Conservation (phyloP, 2,329 filamentous ascomycete species). For the Chrysosporium queenslandicum region DNA sequence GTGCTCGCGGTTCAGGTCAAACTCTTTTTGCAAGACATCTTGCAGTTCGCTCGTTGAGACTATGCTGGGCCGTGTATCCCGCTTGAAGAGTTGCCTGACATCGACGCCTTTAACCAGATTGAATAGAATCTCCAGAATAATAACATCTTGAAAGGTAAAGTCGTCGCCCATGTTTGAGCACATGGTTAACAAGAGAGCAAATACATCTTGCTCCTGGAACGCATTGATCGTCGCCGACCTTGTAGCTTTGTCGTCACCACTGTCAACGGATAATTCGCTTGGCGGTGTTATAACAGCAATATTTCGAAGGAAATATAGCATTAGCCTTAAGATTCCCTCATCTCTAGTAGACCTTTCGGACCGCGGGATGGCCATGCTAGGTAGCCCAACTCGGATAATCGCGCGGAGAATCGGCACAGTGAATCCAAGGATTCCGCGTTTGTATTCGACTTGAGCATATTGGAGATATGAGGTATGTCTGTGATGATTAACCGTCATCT, state of each 20-base stretch:
- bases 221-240: slow-evolving; percentile 79
- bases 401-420: slow-evolving; percentile 68
- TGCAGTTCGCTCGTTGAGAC: slow-evolving; percentile 64
- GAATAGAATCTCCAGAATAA: slow-evolving; percentile 86
- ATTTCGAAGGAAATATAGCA: slow-evolving; percentile 83
- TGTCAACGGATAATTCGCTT: slow-evolving; percentile 61
- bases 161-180: slow-evolving; percentile 91
- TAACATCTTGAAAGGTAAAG: slow-evolving; percentile 77
- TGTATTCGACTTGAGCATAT: slow-evolving; percentile 80
- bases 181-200: slow-evolving; percentile 72
- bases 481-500: slow-evolving; percentile 87
- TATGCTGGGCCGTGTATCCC: slow-evolving; percentile 59
- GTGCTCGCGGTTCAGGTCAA: slow-evolving; percentile 67
- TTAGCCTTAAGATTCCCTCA: slow-evolving; percentile 82
- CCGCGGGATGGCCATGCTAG: slow-evolving; percentile 69
- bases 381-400: slow-evolving; percentile 68
- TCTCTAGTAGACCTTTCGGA: slow-evolving; percentile 69
- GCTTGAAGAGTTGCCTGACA: slow-evolving; percentile 73
- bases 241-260: slow-evolving; percentile 82
- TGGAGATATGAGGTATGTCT: slow-evolving; percentile 83
- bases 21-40: slow-evolving; percentile 68
- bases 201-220: slow-evolving; percentile 83
- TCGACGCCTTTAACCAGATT: slow-evolving; percentile 87
- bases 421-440: slow-evolving; percentile 75
- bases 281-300: slow-evolving; percentile 73